phyloP scores from a whole-genome alignment of 768 basidiomycete genomes.

The Suillus sp. region DNA sequence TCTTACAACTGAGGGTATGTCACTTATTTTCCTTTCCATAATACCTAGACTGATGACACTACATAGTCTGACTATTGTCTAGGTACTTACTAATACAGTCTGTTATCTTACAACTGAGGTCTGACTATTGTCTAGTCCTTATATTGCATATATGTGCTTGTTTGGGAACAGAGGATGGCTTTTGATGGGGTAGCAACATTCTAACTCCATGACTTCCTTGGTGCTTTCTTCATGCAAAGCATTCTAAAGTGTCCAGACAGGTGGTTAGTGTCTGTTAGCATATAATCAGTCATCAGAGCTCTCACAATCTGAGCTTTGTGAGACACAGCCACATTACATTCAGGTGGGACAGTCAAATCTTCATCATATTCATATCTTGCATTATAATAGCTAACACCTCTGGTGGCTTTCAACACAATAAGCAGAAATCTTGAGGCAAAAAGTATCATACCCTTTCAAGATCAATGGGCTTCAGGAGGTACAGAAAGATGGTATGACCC shows the following conservation, averaged over 20 bases:
- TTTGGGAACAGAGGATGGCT: constrained; percentile 10
- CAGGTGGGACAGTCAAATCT: background rate
- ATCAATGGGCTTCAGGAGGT: constrained; percentile 3
- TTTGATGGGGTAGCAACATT: background rate
- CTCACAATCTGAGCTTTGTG: background rate
- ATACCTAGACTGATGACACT: too few species aligned
- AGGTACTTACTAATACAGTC: too few species aligned
- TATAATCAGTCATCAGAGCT: constrained; percentile 1
- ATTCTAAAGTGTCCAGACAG: background rate
- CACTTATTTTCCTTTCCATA: too few species aligned
- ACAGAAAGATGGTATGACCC: constrained; percentile 7
- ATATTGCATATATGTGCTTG: too few species aligned
- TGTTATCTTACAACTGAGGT: too few species aligned
- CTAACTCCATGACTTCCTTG: constrained; percentile 4
- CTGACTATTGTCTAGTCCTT: too few species aligned
- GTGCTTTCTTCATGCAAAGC: background rate
- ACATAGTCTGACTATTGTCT: too few species aligned
- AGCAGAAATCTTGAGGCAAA: background rate
- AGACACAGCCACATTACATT: background rate
- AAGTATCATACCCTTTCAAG: background rate
- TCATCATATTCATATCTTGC: background rate
- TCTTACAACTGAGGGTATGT: too few species aligned
- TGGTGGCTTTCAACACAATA: background rate
- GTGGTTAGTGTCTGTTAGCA: background rate
- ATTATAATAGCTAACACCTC: background rate